Evolutionary conservation across 441 rosid species (phyloP).

Genomic region (Omphalea diandra): DNA sequence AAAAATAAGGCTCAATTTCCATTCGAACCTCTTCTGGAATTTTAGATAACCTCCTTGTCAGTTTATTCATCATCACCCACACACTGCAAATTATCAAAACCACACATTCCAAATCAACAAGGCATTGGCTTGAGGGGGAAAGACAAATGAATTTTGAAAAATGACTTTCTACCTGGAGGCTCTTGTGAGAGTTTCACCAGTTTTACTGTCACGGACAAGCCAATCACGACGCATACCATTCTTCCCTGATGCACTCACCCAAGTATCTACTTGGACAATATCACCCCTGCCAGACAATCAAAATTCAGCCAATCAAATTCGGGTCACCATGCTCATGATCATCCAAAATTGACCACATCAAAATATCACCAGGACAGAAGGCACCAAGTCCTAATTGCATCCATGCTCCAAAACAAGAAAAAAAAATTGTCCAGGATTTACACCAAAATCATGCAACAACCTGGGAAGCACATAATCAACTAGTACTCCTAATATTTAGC

Average conservation of each 20-base stretch:
- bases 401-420: no score
- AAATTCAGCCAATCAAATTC: conserved; percentile 17
- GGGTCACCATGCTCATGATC: neutral
- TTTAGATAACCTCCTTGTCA: no score
- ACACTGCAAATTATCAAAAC: no score
- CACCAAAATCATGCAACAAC: neutral
- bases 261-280: conserved; percentile 83
- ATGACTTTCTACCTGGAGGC: conserved; percentile 71
- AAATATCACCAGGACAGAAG: neutral
- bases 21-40: no score
- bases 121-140: no score
- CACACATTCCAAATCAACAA: no score
- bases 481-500: neutral
- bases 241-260: conserved; percentile 92
- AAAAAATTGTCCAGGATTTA: neutral
- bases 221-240: conserved; percentile 99
- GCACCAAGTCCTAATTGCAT: neutral
- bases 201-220: conserved; percentile 68
- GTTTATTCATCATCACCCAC: no score
- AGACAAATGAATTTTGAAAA: neutral
- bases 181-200: conserved; percentile 81
- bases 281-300: conserved; percentile 75
- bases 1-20: no score
- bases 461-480: neutral
- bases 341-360: neutral